Evolutionary conservation across 192 early-diverging fungal species (phyloP).

Genomic region (Linnemannia hyalina): DNA sequence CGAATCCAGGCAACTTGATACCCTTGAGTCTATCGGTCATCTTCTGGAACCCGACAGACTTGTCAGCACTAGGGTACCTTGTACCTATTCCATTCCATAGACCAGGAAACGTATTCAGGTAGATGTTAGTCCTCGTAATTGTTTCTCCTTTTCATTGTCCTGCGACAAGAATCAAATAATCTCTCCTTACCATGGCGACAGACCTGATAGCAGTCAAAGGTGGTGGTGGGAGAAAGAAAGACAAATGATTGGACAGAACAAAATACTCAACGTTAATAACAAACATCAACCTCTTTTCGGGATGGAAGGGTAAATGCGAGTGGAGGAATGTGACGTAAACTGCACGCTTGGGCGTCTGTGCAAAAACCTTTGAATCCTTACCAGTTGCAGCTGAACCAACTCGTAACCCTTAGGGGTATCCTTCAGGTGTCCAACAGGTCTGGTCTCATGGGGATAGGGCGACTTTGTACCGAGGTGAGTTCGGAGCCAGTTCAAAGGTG

Average conservation of each 20-base stretch:
- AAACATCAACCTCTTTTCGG: neutral
- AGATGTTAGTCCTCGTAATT: neutral
- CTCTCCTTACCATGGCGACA: slow-evolving; percentile 23
- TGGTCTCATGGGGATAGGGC: slow-evolving; percentile 45
- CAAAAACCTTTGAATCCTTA: neutral
- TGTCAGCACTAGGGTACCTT: neutral
- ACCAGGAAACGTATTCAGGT: neutral
- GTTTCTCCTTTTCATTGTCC: neutral
- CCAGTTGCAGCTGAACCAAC: slow-evolving; percentile 40
- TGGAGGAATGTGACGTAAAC: neutral
- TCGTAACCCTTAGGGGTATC: slow-evolving; percentile 43
- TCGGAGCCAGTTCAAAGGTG: slow-evolving; percentile 20
- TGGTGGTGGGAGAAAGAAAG: neutral
- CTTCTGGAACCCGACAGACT: neutral
- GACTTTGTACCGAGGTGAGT: slow-evolving; percentile 42
- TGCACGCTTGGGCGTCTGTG: too few species aligned
- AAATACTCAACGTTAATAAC: neutral
- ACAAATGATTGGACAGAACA: neutral
- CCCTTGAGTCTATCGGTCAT: slow-evolving; percentile 9
- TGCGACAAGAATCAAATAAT: neutral
- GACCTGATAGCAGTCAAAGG: neutral
- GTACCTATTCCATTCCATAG: neutral
- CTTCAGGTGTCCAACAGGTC: slow-evolving; percentile 6
- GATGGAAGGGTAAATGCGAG: too few species aligned
- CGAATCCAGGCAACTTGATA: slow-evolving; percentile 1